Percentiles rank a stretch among this genome's conserved stretches.
phyloP scores from a whole-genome alignment of 306 rosid genomes.

The Lagenaria siceraria region DNA sequence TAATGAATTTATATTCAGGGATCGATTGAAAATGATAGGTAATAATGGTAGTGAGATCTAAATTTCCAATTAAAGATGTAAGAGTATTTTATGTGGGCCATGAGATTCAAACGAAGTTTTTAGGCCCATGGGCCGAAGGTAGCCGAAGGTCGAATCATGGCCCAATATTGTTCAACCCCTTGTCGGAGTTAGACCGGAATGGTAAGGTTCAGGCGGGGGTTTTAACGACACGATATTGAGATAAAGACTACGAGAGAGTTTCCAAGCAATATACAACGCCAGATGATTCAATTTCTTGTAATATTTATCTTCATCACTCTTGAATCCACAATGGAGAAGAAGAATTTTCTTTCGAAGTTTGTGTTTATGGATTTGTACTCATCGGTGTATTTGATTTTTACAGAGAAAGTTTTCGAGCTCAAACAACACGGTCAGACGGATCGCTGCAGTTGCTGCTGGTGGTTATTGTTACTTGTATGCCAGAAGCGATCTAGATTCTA shows the following conservation, averaged over 20 bases:
- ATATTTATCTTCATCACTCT: background rate
- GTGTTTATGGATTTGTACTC: background rate
- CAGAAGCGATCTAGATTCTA: background rate
- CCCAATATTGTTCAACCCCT: background rate
- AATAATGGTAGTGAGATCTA: no score
- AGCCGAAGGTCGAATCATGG: background rate
- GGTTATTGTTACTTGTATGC: conserved; percentile 30
- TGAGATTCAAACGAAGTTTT: accelerated
- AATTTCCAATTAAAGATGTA: no score
- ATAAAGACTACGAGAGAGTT: background rate
- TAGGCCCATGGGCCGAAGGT: background rate
- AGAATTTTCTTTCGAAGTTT: background rate
- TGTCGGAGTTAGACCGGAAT: background rate
- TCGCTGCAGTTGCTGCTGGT: conserved; percentile 27
- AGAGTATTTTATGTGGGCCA: background rate
- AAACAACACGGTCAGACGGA: conserved; percentile 15
- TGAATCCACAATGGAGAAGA: background rate
- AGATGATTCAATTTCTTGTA: conserved; percentile 36
- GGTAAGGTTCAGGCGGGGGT: background rate
- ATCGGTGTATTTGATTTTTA: background rate
- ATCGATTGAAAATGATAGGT: no score
- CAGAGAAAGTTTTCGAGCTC: conserved; percentile 27
- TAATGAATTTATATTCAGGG: background rate
- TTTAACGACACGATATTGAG: background rate
- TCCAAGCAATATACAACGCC: background rate